Evolutionary conservation across 139 green algal genomes (phyloP), one percentile per base, ranked within the genome.

Genomic region (Volvox reticuliferus): DNA sequence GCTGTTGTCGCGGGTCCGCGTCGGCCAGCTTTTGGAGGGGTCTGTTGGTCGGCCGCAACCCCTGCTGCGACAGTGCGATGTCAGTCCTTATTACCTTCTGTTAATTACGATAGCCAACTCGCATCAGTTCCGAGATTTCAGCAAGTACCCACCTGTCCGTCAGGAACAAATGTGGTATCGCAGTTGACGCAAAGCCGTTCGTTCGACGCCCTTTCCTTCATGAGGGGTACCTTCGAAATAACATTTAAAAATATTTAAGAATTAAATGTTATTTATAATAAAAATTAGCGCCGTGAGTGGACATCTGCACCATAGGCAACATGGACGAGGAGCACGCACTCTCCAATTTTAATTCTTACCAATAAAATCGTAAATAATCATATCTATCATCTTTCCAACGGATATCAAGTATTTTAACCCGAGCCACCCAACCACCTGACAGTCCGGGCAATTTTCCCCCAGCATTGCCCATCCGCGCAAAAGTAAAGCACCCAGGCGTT

Each of bases 101-200:
- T n/a, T n/a, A n/a, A n/a, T n/a, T n/a, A n/a, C n/a, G n/a, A n/a
- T n/a, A n/a, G n/a, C n/a, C n/a, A n/a, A n/a, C 44, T 5, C 9
- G 44, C 9, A 55, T 55, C 9, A 55, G 44, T 55, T 9, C 9
- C 44, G 9, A 55, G 44, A 55, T 55, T 55, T 55, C 44, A 55
- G 44, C 44, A 55, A 55, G 37, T 37, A 1, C 86, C 6, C 35
- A 91, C 77, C 87, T 77, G 77, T 0, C 65, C 88, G 12, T 87
- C 65, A 17, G 22, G 9, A 0, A 84, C 71, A 30, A 44, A 91
- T 0, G 77, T 71, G 1, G 63, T 92, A n/a, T 90, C 63, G 71
- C 92, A 94, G 89, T 94, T 94, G 28, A 94, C 92, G 50, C 92
- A 94, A 2, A 91, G 85, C 1, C 89, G 79, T n/a, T 93, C 85